These are phyloP conservation scores for Lasiosphaeriaceae sp. DNA, from an alignment of 495 filamentous ascomycete species.

Conservation along the genomic window DNA sequence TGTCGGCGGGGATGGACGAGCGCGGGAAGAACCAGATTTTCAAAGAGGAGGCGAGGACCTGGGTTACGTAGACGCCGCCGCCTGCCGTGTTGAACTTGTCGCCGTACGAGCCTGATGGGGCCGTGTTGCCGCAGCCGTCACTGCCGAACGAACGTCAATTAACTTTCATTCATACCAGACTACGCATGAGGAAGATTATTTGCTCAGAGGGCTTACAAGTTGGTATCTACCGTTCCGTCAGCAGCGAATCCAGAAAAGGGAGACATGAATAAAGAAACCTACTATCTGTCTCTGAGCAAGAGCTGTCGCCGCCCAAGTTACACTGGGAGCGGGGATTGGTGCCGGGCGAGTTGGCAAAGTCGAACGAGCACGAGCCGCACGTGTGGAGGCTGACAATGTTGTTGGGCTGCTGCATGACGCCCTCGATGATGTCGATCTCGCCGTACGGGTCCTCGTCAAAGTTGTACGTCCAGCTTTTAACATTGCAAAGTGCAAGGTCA, in stretches of 20 bases:
- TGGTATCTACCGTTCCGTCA: not conserved
- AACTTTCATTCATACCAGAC: no score
- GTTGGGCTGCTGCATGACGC: constrained; percentile 46
- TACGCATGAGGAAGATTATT: no score
- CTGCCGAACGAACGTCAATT: constrained; percentile 8
- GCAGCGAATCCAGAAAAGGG: no score
- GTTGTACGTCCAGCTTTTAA: constrained; percentile 34
- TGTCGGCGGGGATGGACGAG: constrained; percentile 52
- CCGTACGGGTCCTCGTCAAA: constrained; percentile 46
- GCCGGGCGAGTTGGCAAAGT: constrained; percentile 23
- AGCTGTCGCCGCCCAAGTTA: constrained; percentile 16
- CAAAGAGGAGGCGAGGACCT: constrained; percentile 61
- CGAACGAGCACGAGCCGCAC: constrained; percentile 50
- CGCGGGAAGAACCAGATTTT: constrained; percentile 73
- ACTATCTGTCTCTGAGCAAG: constrained; percentile 4
- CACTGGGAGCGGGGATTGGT: constrained; percentile 43
- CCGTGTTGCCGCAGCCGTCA: constrained; percentile 32
- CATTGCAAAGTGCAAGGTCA: not conserved
- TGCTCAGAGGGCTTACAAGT: constrained; percentile 4
- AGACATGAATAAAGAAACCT: no score
- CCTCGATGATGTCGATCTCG: constrained; percentile 83
- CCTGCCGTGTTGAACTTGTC: constrained; percentile 62
- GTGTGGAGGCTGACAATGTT: constrained; percentile 70
- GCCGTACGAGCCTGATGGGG: constrained; percentile 51
- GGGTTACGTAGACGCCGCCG: constrained; percentile 71